phyloP scores from a whole-genome alignment of 2,329 filamentous ascomycete species.

The Aureobasidium namibiae region DNA sequence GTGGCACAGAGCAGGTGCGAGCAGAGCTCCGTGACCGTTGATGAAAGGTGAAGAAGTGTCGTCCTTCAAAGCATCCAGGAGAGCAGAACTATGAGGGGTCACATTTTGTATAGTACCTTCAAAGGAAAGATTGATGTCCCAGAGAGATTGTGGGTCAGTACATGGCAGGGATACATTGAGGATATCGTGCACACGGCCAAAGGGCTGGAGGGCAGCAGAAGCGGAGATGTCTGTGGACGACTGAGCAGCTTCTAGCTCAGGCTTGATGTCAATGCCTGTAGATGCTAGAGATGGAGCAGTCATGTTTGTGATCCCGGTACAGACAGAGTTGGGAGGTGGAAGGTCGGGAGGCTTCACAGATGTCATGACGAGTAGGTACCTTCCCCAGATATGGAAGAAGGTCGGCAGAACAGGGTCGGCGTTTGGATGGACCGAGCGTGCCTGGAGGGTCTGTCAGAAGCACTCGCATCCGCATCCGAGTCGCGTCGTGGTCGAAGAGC shows the following conservation, averaged over 20 bases:
- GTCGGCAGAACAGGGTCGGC: not conserved
- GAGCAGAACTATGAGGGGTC: slow-evolving; percentile 20
- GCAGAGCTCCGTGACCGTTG: slow-evolving; percentile 32
- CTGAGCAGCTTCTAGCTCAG: slow-evolving; percentile 26
- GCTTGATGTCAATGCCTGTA: slow-evolving; percentile 27
- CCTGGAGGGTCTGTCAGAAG: not conserved
- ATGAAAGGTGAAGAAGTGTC: slow-evolving; percentile 21
- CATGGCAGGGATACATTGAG: slow-evolving; percentile 28
- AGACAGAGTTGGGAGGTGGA: not conserved
- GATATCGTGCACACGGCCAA: slow-evolving; percentile 4
- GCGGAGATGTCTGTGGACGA: not conserved
- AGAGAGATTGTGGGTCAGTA: slow-evolving; percentile 24
- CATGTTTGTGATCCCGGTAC: slow-evolving; percentile 16
- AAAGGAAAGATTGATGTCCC: slow-evolving; percentile 27
- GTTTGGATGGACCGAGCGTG: not conserved
- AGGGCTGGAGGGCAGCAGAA: not conserved
- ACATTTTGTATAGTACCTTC: slow-evolving; percentile 23
- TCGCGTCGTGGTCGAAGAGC: not conserved
- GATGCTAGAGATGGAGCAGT: slow-evolving; percentile 23
- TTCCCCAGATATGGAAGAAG: not conserved
- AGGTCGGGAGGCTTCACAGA: not conserved
- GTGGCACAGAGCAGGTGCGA: slow-evolving; percentile 56
- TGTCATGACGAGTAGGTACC: not conserved
- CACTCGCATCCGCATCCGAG: too few relatives aligned
- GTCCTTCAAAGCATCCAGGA: not conserved